Evolutionary conservation across 1,139 yeast species (phyloP).

Genomic region (Candida sp.): DNA sequence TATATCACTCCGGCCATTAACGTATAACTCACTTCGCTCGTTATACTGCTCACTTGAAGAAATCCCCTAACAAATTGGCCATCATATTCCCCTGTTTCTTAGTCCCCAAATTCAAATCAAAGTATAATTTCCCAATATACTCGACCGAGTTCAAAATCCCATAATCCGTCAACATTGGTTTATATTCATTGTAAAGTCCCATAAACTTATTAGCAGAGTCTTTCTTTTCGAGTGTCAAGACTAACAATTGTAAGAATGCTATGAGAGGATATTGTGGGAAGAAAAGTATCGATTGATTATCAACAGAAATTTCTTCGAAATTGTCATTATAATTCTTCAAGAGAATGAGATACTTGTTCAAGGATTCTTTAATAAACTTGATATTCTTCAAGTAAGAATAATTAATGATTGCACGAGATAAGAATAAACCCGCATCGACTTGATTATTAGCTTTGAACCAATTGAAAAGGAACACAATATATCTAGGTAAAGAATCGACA

Average conservation of each 20-base stretch:
- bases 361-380: conserved; percentile 50
- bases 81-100: conserved; percentile 62
- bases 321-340: conserved; percentile 14
- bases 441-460: conserved; percentile 42
- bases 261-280: conserved; percentile 37
- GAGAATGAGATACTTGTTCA: conserved; percentile 34
- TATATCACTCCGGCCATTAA: too few relatives aligned
- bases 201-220: conserved; percentile 52
- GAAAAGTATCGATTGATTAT: conserved; percentile 12
- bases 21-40: too few relatives aligned
- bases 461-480: conserved; percentile 51
- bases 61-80: conserved; percentile 84
- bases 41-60: conserved; percentile 54
- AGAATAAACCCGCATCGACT: conserved; percentile 47
- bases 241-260: conserved; percentile 68
- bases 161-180: conserved; percentile 23
- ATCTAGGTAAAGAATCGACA: conserved; percentile 49
- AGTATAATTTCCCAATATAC: conserved; percentile 44
- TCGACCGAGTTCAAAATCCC: conserved; percentile 42
- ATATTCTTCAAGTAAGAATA: conserved; percentile 64
- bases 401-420: conserved; percentile 65
- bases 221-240: conserved; percentile 57
- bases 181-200: conserved; percentile 46
- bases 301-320: conserved; percentile 9
- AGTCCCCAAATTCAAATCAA: conserved; percentile 44